Base-by-base conservation (phyloP, 177 flowering plant genomes). In the Vitis hybrid region DNA sequence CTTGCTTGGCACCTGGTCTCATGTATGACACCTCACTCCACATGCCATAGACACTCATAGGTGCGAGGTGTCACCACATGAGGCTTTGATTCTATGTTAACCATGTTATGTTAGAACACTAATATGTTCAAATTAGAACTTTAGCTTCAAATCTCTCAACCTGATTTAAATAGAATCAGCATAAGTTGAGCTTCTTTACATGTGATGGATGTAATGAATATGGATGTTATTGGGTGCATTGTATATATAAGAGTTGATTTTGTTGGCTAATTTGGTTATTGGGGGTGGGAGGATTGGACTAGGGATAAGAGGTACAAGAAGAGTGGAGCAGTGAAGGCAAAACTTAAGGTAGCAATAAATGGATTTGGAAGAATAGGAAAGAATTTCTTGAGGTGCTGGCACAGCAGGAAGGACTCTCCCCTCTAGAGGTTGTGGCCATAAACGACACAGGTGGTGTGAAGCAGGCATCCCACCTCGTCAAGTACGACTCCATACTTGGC, bases 391-490 rank as follows among this genome's bases (percentile, higher is more conserved):
- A 86, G 99, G 85, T 95, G 97, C 75, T 91, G 97, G 99, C 98
- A 95, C 65, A 98, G 98, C 1, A 85, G 97, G 70, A 89, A 88
- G 80, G 96, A 93, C 76, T 93, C 98, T 24, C 28, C 12, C 98
- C 95, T 4, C 85, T 95, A 3, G 98, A 95, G 1, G 84, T 95
- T 72, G 81, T 95, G 28, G 97, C 89, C 83, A 93, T 93, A 81
- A 95, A 95, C 75, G 99, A 95, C 92, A 88, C 92, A 19, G 99
- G 99, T 1, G 99, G 99, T 69, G 90, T 95, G 15, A 95, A 92
- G 83, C 98, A 95, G 65, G 99, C 99, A 49, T 92, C 99, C 54
- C 99, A 95, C 86, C 99, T 95, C 69, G 97, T 95, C 87, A 95
- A 95, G 78, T 95, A 95, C 71, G 99, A 95, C 75, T 95, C 99